phyloP scores from a whole-genome alignment of 768 basidiomycete species.

The Lenzites betulinus region DNA sequence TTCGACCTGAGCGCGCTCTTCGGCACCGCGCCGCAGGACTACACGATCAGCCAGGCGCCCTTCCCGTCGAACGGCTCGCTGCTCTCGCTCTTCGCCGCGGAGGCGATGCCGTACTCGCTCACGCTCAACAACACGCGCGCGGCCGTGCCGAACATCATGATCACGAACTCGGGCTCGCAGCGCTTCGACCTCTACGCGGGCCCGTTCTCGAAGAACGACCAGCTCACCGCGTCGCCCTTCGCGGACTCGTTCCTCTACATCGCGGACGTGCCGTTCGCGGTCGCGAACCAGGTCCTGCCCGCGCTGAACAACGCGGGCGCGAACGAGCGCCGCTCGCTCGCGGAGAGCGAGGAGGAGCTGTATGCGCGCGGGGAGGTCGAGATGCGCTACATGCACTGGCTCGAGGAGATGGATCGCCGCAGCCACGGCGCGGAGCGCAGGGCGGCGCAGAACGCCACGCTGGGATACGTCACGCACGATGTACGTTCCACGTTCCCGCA shows the following conservation, averaged over 20 bases:
- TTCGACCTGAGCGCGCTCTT: slow-evolving; percentile 68
- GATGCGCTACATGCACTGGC: slow-evolving; percentile 53
- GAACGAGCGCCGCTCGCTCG: slow-evolving; percentile 34
- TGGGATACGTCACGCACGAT: slow-evolving; percentile 77
- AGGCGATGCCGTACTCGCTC: slow-evolving; percentile 59
- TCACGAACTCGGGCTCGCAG: slow-evolving; percentile 62
- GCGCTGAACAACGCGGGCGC: slow-evolving; percentile 51
- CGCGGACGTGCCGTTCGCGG: slow-evolving; percentile 48
- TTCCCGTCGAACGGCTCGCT: slow-evolving; percentile 63
- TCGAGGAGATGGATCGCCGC: slow-evolving; percentile 54
- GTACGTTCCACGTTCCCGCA: slow-evolving; percentile 37
- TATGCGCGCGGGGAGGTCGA: slow-evolving; percentile 56
- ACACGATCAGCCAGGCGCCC: slow-evolving; percentile 65
- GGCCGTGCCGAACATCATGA: slow-evolving; percentile 60
- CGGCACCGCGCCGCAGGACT: slow-evolving; percentile 78
- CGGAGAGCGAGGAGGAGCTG: slow-evolving; percentile 40
- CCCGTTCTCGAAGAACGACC: slow-evolving; percentile 78
- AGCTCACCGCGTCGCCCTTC: slow-evolving; percentile 75
- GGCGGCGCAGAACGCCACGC: slow-evolving; percentile 54
- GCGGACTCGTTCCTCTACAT: slow-evolving; percentile 64
- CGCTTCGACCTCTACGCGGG: slow-evolving; percentile 71
- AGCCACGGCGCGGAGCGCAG: slow-evolving; percentile 40
- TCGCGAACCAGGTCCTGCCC: slow-evolving; percentile 57
- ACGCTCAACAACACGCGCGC: slow-evolving; percentile 65
- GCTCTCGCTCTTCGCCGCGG: slow-evolving; percentile 56